A percentile compares a stretch with the other conserved stretches of the same genome.
Conservation (phyloP, 2,329 filamentous ascomycete species). For the Catunica adiposa region DNA sequence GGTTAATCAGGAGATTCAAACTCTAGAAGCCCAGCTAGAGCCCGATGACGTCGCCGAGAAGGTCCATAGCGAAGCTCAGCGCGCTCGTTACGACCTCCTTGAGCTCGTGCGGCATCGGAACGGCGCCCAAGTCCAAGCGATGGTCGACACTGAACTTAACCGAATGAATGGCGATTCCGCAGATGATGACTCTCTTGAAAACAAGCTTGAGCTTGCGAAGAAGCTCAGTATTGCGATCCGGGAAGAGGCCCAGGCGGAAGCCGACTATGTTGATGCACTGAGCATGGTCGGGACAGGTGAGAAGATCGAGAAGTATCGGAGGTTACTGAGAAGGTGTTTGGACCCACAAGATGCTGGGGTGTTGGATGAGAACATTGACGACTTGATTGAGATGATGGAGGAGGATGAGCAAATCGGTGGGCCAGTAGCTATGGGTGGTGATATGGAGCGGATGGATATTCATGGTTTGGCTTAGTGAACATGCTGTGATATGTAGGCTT, state of each 20-base stretch:
- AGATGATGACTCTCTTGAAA: slow-evolving; percentile 26
- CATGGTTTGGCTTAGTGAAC: not conserved
- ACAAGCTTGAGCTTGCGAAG: slow-evolving; percentile 40
- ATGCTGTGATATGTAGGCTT: too few species aligned
- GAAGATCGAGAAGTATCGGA: slow-evolving; percentile 57
- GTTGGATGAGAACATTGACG: slow-evolving; percentile 47
- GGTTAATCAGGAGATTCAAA: slow-evolving; percentile 41
- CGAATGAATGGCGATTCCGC: slow-evolving; percentile 32
- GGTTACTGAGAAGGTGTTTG: slow-evolving; percentile 50
- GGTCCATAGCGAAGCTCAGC: slow-evolving; percentile 34
- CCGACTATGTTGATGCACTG: slow-evolving; percentile 51
- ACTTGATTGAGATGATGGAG: slow-evolving; percentile 46
- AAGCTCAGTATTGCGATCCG: slow-evolving; percentile 39
- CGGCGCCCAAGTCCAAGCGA: slow-evolving; percentile 34
- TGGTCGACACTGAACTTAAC: slow-evolving; percentile 29
- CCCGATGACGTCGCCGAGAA: slow-evolving; percentile 36
- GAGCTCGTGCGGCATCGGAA: slow-evolving; percentile 36
- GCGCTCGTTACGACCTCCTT: slow-evolving; percentile 32
- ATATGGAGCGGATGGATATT: slow-evolving; percentile 18
- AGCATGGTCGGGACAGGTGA: slow-evolving; percentile 54
- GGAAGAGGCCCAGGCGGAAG: slow-evolving; percentile 46
- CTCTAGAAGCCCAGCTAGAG: slow-evolving; percentile 39
- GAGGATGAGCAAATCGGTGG: slow-evolving; percentile 36
- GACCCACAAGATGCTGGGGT: slow-evolving; percentile 50
- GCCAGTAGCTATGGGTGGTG: slow-evolving; percentile 19